Evolutionary conservation across 768 basidiomycete species (phyloP).

Genomic region (Lactarius trivialis): DNA sequence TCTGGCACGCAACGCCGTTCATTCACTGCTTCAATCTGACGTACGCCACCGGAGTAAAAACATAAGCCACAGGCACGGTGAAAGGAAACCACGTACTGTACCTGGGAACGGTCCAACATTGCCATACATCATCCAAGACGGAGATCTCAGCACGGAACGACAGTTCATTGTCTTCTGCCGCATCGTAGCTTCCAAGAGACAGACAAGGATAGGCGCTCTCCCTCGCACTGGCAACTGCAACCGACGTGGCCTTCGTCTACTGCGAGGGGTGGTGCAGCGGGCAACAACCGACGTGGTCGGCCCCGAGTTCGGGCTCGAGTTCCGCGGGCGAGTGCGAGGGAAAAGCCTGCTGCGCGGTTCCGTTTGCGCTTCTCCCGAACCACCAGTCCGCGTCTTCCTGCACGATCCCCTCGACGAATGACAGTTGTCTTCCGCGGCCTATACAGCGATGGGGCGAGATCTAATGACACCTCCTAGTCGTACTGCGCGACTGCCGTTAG

Average conservation of each 20-base stretch:
- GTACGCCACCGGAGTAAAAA: conserved; percentile 7
- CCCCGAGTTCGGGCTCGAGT: conserved; percentile 48
- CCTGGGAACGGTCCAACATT: conserved; percentile 71
- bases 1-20: not conserved
- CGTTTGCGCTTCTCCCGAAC: conserved; percentile 65
- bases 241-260: conserved; percentile 51
- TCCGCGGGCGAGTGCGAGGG: conserved; percentile 81
- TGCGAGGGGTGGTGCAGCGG: conserved; percentile 38
- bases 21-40: conserved; percentile 25
- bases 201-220: no score
- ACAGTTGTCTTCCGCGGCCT: conserved; percentile 80
- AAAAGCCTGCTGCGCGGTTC: conserved; percentile 71
- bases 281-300: conserved; percentile 37
- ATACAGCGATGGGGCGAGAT: not conserved
- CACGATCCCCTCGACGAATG: conserved; percentile 73
- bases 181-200: conserved; percentile 61
- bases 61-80: not conserved
- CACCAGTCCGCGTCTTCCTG: conserved; percentile 91
- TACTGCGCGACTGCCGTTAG: conserved; percentile 70
- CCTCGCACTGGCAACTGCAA: no score
- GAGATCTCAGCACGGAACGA: conserved; percentile 74
- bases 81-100: conserved; percentile 33
- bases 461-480: conserved; percentile 60
- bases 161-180: conserved; percentile 87
- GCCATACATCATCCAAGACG: conserved; percentile 65